Conservation (phyloP, 1,284 basidiomycete species). For the Cryptococcus sp. region DNA sequence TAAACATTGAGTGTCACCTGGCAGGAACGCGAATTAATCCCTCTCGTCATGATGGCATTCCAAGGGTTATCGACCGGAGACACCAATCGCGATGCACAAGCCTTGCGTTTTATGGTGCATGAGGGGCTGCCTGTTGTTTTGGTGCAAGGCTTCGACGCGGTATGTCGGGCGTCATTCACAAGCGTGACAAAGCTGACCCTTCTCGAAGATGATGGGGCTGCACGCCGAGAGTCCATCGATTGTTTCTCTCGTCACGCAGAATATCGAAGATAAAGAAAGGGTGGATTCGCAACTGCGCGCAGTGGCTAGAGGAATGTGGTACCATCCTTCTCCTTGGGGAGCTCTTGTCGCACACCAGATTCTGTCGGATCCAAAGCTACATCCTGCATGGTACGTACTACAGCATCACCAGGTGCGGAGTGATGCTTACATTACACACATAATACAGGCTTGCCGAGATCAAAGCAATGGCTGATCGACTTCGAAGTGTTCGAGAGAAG, state of each 20-base stretch:
- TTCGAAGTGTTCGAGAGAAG: constrained; percentile 85
- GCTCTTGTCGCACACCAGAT: constrained; percentile 48
- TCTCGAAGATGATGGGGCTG: constrained; percentile 48
- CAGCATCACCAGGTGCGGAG: not conserved
- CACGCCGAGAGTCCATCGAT: constrained; percentile 50
- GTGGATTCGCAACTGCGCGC: constrained; percentile 47
- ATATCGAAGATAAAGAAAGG: constrained; percentile 36
- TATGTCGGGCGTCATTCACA: constrained; percentile 15
- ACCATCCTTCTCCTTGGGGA: constrained; percentile 49
- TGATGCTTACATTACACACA: not conserved
- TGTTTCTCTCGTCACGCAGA: constrained; percentile 44
- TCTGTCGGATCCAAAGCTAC: constrained; percentile 42
- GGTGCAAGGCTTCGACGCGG: constrained; percentile 51
- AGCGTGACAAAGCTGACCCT: not conserved
- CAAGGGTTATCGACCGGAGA: constrained; percentile 51
- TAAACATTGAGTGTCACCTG: not conserved
- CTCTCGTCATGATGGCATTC: constrained; percentile 48
- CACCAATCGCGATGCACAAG: constrained; percentile 47
- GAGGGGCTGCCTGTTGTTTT: constrained; percentile 50
- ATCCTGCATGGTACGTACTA: constrained; percentile 65
- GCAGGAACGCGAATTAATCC: constrained; percentile 44
- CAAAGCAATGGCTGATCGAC: constrained; percentile 84
- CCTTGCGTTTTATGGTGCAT: constrained; percentile 50
- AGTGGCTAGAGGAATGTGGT: constrained; percentile 42
- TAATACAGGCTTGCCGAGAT: constrained; percentile 80